Evolutionary conservation across 1,139 yeast species (phyloP).

Genomic region (Taiozyma sp.): DNA sequence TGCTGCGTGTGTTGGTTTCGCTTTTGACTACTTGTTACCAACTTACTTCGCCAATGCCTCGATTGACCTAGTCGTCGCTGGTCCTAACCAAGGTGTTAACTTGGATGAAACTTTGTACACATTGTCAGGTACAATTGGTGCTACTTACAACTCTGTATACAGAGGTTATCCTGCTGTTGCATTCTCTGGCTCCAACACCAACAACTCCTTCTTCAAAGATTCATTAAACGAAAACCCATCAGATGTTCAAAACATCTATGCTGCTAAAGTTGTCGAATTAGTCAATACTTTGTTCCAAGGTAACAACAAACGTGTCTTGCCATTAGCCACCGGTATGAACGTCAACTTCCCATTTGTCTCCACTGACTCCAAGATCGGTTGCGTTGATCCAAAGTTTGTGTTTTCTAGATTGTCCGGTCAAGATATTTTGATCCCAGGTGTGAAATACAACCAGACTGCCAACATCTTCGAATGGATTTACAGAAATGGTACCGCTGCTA

Average conservation of each 20-base stretch:
- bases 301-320: slow-evolving; percentile 31
- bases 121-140: slow-evolving; percentile 42
- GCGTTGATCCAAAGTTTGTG: slow-evolving; percentile 36
- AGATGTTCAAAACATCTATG: slow-evolving; percentile 39
- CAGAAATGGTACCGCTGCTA: slow-evolving; percentile 10
- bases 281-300: slow-evolving; percentile 36
- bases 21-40: slow-evolving; percentile 37
- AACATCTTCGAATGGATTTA: slow-evolving; percentile 8
- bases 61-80: slow-evolving; percentile 41
- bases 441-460: slow-evolving; percentile 16
- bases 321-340: slow-evolving; percentile 41
- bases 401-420: slow-evolving; percentile 38
- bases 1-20: slow-evolving; percentile 38
- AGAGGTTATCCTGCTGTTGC: slow-evolving; percentile 41
- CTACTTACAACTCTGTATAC: slow-evolving; percentile 37
- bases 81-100: slow-evolving; percentile 44
- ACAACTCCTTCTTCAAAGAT: slow-evolving; percentile 42
- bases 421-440: slow-evolving; percentile 22
- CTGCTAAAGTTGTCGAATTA: slow-evolving; percentile 35
- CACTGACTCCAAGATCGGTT: slow-evolving; percentile 28
- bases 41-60: slow-evolving; percentile 29
- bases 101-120: slow-evolving; percentile 33
- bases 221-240: slow-evolving; percentile 32
- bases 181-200: slow-evolving; percentile 34
- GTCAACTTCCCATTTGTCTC: slow-evolving; percentile 46